phyloP scores from a whole-genome alignment of 2,329 filamentous ascomycete species.

The Venturiaceae sp. region DNA sequence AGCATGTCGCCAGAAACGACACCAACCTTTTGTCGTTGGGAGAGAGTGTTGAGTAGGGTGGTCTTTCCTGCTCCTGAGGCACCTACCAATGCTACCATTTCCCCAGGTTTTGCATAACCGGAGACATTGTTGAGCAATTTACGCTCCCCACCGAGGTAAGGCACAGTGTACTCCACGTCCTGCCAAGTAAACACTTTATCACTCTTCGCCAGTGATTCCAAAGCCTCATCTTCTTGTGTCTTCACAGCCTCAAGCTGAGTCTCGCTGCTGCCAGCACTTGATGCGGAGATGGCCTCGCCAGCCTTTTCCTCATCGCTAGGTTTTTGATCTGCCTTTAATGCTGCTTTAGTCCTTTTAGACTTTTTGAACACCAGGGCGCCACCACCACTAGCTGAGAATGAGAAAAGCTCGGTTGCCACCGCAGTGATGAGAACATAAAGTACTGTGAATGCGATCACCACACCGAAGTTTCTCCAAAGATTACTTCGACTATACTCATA shows the following conservation, averaged over 20 bases:
- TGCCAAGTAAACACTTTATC: constrained; percentile 40
- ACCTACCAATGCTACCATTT: constrained; percentile 39
- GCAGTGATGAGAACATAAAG: constrained; percentile 66
- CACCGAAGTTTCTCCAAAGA: constrained; percentile 36
- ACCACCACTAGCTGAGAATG: constrained; percentile 48
- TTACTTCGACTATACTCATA: constrained; percentile 50
- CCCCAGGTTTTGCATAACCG: constrained; percentile 47
- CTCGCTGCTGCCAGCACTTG: constrained; percentile 13
- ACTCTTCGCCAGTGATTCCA: constrained; percentile 18
- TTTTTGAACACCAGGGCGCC: constrained; percentile 64
- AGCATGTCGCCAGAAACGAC: constrained; percentile 59
- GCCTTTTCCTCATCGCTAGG: constrained; percentile 17
- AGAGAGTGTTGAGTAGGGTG: constrained; percentile 67
- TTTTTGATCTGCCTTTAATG: constrained; percentile 21
- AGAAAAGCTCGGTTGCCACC: neutral
- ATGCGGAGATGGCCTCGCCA: constrained; percentile 20
- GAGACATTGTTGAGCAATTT: constrained; percentile 44
- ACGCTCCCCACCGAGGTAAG: constrained; percentile 40
- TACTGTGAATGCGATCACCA: constrained; percentile 29
- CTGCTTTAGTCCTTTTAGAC: constrained; percentile 41
- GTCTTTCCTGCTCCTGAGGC: constrained; percentile 78
- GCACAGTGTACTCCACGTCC: constrained; percentile 45
- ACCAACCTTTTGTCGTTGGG: constrained; percentile 60
- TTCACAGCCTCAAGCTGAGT: neutral
- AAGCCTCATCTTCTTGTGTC: constrained; percentile 21